phyloP scores from a whole-genome alignment of 768 basidiomycete species.

The Lepiota venenata region DNA sequence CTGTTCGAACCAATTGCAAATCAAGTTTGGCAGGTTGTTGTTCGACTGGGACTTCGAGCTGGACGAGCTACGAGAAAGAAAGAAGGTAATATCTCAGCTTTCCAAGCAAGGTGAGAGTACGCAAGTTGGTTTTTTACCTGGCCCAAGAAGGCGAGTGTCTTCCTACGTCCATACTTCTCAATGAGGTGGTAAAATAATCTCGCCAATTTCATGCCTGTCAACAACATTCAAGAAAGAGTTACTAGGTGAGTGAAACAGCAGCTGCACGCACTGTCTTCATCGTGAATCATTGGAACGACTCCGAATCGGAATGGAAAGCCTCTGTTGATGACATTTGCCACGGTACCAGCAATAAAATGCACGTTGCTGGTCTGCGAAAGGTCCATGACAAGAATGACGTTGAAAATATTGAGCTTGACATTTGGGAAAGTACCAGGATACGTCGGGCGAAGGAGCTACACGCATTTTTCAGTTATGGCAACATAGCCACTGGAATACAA shows the following conservation, averaged over 20 bases:
- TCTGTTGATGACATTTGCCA: constrained; percentile 69
- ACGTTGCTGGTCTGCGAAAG: constrained; percentile 61
- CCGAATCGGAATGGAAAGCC: constrained; percentile 83
- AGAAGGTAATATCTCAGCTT: background rate
- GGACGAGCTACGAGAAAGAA: background rate
- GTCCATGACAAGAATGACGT: constrained; percentile 79
- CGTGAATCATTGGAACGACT: constrained; percentile 70
- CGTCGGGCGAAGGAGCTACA: constrained; percentile 69
- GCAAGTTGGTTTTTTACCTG: constrained; percentile 38
- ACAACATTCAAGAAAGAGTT: background rate
- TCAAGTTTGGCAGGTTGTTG: background rate
- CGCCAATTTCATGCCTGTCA: constrained; percentile 64
- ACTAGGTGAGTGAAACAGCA: background rate
- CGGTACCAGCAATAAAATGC: constrained; percentile 57
- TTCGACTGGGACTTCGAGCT: background rate
- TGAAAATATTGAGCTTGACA: constrained; percentile 78
- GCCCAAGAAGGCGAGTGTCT: constrained; percentile 59
- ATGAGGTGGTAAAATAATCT: constrained; percentile 67
- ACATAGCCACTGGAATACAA: background rate
- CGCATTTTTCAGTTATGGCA: background rate
- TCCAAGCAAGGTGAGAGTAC: no score
- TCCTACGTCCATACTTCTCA: constrained; percentile 56
- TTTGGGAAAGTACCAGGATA: constrained; percentile 78
- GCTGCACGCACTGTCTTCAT: constrained; percentile 32
- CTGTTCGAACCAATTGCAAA: constrained; percentile 11